Percentiles rank a stretch among this genome's conserved stretches.
Conservation (phyloP, 164 flowering plant species). For the Macadamia integrifolia region DNA sequence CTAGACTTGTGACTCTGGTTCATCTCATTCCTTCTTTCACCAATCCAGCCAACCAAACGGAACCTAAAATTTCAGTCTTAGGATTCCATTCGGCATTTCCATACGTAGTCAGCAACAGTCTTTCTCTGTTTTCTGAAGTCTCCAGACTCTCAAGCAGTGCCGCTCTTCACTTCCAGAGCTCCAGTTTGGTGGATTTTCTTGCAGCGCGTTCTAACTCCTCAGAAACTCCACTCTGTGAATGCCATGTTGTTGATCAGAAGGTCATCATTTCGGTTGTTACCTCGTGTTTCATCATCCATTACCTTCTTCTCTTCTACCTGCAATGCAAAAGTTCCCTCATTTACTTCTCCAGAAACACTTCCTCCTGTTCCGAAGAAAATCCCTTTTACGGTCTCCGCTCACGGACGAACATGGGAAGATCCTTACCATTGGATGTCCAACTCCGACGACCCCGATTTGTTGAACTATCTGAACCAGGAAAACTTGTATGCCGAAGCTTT, state of each 20-base stretch:
- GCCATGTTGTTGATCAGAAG: slow-evolving; percentile 6
- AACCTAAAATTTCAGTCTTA: too few species aligned
- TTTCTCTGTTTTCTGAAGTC: too few species aligned
- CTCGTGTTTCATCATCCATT: slow-evolving; percentile 16
- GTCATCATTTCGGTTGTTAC: slow-evolving; percentile 10
- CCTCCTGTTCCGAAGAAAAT: slow-evolving; percentile 44
- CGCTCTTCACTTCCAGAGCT: not conserved
- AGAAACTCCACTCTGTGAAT: not conserved
- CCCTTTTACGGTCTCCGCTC: slow-evolving; percentile 58
- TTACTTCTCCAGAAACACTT: slow-evolving; percentile 6
- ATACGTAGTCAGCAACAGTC: too few species aligned
- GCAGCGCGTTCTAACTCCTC: slow-evolving; percentile 5
- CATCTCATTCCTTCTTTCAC: too few species aligned
- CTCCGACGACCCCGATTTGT: slow-evolving; percentile 62
- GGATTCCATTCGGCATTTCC: too few species aligned
- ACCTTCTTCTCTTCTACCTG: slow-evolving; percentile 37
- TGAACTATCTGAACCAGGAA: slow-evolving; percentile 47
- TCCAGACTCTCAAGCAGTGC: not conserved
- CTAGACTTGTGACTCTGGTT: too few species aligned
- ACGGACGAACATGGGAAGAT: slow-evolving; percentile 65
- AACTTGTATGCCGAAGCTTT: slow-evolving; percentile 68
- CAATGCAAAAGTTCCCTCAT: slow-evolving; percentile 22
- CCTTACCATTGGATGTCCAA: slow-evolving; percentile 91
- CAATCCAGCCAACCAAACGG: too few species aligned
- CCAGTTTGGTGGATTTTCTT: slow-evolving; percentile 13